These are phyloP conservation scores for Fusarium guadeloupense DNA, from an alignment of 2,329 filamentous ascomycete genomes.

Conservation along the genomic window DNA sequence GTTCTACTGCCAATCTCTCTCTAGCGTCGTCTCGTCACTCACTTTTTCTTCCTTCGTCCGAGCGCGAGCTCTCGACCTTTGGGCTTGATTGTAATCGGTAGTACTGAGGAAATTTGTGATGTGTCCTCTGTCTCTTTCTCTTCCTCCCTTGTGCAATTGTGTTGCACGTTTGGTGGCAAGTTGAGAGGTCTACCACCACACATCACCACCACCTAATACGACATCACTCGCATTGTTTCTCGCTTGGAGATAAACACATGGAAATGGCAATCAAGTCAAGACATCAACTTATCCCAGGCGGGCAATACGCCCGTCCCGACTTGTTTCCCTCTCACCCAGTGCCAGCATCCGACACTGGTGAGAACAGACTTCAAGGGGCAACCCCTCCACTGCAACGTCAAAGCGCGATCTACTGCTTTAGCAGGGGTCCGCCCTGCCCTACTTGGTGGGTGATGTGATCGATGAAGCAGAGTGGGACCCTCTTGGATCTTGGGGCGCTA, in stretches of 20 bases:
- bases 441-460: not conserved
- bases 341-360: conserved; percentile 1
- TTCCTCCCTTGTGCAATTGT: not conserved
- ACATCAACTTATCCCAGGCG: conserved; percentile 1
- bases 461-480: conserved; percentile 12
- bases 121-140: not conserved
- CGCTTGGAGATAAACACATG: not conserved
- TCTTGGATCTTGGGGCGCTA: conserved; percentile 23
- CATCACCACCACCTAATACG: not conserved
- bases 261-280: not conserved
- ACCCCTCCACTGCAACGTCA: conserved; percentile 15
- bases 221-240: not conserved
- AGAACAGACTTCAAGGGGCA: conserved; percentile 20
- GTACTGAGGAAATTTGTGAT: not conserved
- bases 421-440: conserved; percentile 24
- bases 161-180: too few species aligned
- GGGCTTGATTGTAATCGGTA: not conserved
- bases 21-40: not conserved
- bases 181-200: not conserved
- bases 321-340: not conserved
- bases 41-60: not conserved
- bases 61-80: not conserved
- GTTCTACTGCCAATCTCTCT: not conserved
- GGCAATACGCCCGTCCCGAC: conserved; percentile 2
- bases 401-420: conserved; percentile 24